Base-by-base conservation (phyloP, 2,329 filamentous ascomycete genomes). In the Sclerotinia trifoliorum region DNA sequence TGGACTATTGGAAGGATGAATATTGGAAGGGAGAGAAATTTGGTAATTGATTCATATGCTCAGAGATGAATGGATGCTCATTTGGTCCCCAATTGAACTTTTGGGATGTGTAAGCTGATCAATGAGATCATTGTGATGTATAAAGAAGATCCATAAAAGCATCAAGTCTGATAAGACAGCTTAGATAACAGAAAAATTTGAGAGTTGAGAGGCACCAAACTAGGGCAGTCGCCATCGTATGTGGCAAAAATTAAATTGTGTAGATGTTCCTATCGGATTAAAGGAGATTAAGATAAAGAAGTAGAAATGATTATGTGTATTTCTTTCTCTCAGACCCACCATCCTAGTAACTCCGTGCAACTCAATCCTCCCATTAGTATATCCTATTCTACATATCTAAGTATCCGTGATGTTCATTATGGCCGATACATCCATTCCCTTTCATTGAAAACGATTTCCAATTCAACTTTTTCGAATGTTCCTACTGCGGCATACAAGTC, bases 401-500 rank as follows among this genome's bases (percentile, higher is more conserved):
- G 39, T 1, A 7, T 42, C 32, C 15, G 15, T 39, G 5, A 21
- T 39, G 11, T 51, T 17, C 3, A 42, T 57, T 70, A 75, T 8
- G 74, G 75, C 32, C 69, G 74, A 75, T 85, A 90, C 77, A 83
- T 73, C 88, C 89, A 92, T 76, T 81, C 80, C 8, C 78, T 80
- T 32, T 84, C 83, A 56, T 85, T 83, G 74, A 92, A 88, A 10
- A 87, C 81, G 13, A 90, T 84, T 78, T 93, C 90, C 72, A 92
- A 89, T 60, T 84, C 83, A 1, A 90, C 85, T n/a, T 80, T 82
- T 3, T 89, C 88, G 77, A 89, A 93, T 17, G 88, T 84, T 1
- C 92, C 91, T 57, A 95, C 82, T 0, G 90, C 87, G 21, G 87
- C 88, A 74, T 87, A 88, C 68, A 94, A 71, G 77, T 94, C 91